phyloP scores from a whole-genome alignment of 2,329 filamentous ascomycete genomes.

The Fonsecaea nubica region DNA sequence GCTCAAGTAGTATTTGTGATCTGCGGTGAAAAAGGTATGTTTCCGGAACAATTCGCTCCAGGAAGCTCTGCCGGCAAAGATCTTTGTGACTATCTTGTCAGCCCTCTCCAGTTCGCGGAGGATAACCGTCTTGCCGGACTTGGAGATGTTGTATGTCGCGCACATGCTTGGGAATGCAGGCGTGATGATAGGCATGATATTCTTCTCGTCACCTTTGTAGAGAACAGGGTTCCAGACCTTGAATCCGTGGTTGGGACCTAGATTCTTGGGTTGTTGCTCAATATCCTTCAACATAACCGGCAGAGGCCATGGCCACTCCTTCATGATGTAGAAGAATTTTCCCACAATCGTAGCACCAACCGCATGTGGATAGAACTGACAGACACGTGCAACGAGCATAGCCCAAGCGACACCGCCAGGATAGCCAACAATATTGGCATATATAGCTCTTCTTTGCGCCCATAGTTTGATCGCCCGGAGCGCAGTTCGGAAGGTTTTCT shows the following conservation, averaged over 20 bases:
- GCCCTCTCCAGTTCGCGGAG: conserved; percentile 81
- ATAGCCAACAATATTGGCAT: conserved; percentile 95
- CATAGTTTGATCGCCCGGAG: conserved; percentile 93
- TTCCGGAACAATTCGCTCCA: conserved; percentile 91
- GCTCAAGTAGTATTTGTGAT: conserved; percentile 94
- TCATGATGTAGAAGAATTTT: conserved; percentile 94
- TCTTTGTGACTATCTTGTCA: conserved; percentile 76
- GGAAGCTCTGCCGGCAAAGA: conserved; percentile 74
- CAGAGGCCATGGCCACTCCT: conserved; percentile 89
- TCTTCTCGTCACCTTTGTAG: conserved; percentile 79
- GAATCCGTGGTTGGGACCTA: conserved; percentile 56
- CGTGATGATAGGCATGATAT: conserved; percentile 98
- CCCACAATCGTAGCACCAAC: conserved; percentile 85
- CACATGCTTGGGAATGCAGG: conserved; percentile 98
- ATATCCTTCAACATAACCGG: conserved; percentile 91
- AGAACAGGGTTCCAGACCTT: conserved; percentile 92
- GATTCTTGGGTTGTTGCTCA: conserved; percentile 78
- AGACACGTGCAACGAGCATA: conserved; percentile 94
- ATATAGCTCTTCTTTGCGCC: conserved; percentile 89
- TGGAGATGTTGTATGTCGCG: conserved; percentile 90
- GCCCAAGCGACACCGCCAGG: conserved; percentile 98
- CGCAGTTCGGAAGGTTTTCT: conserved; percentile 86
- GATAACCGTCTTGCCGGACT: conserved; percentile 84
- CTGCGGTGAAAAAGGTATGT: conserved; percentile 90
- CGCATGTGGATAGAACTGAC: conserved; percentile 93